Base-by-base conservation (phyloP, 2,329 filamentous ascomycete species). In the Trichoderma simmonsii region DNA sequence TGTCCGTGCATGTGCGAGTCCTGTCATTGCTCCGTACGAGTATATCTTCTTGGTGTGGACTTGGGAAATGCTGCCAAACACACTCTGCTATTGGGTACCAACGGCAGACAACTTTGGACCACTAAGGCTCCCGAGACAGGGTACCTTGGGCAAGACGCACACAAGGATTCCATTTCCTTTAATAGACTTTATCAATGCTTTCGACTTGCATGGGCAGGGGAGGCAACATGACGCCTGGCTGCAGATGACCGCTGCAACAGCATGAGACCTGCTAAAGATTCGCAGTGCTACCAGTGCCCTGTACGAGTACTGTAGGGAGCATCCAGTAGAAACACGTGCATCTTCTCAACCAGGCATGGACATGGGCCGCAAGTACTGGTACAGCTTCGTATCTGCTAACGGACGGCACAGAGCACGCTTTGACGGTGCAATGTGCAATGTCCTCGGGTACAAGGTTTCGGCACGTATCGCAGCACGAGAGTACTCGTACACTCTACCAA, bases 71-170 rank as follows among this genome's bases (percentile, higher is more conserved):
- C 56, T 32, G 62, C 62, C 28, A 54, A 65, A 43, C 9, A 30
- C 21, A 26, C 60, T 39, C 60, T 63, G 21, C 66, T 61, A 70
- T 70, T 70, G 66, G 66, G 66, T 70, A 70, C 66, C 66, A 62
- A 70, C 65, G 36, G 36, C 64, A 34, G 64, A 59, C 51, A n/a
- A 26, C 48, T 39, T 57, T 32, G 30, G 64, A 57, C 36, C 36
- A 43, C n/a, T n/a, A 18, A 65, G 63, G 56, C 15, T 28, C 36
- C 15, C 39, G 24, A 34, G 15, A 24, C 32, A 21, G 24, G 64
- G 48, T 57, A 57, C 6, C 21, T 51, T 51, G 43, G 43, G 43
- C 43, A 51, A 21, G 43, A 51, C 43, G 60, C 60, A 54, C 39
- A 51, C 62, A 51, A 32, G 62, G 62, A 32, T n/a, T 65, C 21